phyloP scores from a whole-genome alignment of 2,329 filamentous ascomycete genomes.

The Trichoderma sp. region DNA sequence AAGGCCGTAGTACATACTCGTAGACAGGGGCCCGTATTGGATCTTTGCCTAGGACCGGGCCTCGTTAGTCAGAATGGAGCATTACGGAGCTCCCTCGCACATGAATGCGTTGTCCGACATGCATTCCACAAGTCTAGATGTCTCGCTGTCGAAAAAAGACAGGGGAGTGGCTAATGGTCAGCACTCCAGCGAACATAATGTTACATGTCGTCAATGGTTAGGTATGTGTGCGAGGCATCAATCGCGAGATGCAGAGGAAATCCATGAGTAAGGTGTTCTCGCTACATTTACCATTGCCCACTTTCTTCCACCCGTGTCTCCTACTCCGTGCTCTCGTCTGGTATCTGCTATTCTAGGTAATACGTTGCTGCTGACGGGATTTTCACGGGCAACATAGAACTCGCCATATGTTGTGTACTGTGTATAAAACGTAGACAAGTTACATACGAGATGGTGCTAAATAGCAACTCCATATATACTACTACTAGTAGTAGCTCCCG shows the following conservation, averaged over 20 bases:
- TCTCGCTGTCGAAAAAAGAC: neutral
- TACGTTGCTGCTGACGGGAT: no score
- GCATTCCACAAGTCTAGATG: neutral
- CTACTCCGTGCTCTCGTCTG: no score
- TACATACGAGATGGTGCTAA: no score
- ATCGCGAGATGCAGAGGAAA: neutral
- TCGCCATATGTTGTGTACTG: no score
- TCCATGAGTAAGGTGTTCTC: neutral
- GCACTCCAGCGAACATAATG: neutral
- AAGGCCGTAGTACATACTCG: neutral
- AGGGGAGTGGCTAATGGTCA: neutral
- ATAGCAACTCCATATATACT: no score
- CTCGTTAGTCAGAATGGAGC: neutral
- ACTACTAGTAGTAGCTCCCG: no score
- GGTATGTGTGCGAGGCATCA: neutral
- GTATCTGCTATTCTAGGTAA: no score
- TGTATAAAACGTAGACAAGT: no score
- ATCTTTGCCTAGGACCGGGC: neutral
- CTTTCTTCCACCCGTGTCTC: no score
- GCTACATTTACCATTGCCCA: neutral
- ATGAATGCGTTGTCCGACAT: constrained; percentile 13
- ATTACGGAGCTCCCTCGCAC: constrained; percentile 7
- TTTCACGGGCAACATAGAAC: no score
- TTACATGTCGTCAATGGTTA: neutral
- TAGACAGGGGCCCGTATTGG: neutral